Base-by-base conservation (phyloP, 179 eudicot genomes). In the Silene vulgaris region DNA sequence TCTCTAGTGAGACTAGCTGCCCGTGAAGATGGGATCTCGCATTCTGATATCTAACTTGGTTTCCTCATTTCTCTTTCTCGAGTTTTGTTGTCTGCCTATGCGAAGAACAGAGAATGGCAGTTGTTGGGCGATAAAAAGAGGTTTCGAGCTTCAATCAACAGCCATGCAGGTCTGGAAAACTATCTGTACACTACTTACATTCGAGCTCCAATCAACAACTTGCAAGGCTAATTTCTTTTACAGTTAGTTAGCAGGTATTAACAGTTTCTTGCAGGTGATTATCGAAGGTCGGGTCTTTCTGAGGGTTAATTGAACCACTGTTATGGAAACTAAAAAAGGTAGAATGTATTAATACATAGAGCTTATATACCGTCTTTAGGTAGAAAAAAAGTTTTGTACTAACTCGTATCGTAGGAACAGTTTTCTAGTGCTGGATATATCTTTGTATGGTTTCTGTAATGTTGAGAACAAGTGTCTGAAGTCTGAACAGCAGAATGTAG, bases 321-420 rank as follows among this genome's bases (percentile, higher is more conserved):
- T 48, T 21, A 0, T 70, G 28, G 28, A 43, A 20, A 48, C 43
- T 7, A 11, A 29, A 64, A 16, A n/a, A 26, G 82, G n/a, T 54
- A 29, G 71, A 50, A 60, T 69, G 78, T 79, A 74, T 74, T 60
- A 57, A 69, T 20, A 21, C 74, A 61, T 52, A 56, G 65, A 75
- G 40, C 71, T 13, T 67, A 73, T 73, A 72, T 68, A 67, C 35
- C 65, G 35, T 56, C 60, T 56, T 50, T 35, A 28, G 3, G 5
- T 70, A 40, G 35, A 16, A 32, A 40, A 17, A 56, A 80, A 80
- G 48, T 75, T 80, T 76, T 80, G 82, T 76, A 56, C 76, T 13
- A 30, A 37, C 43, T 9, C 57, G 50, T 54, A 40, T 56, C 61
- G 65, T 56, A 30, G 76, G 12, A 54, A 45, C 68, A 35, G 30